phyloP scores from a whole-genome alignment of 768 basidiomycete species.

The Lentinula raphanica region DNA sequence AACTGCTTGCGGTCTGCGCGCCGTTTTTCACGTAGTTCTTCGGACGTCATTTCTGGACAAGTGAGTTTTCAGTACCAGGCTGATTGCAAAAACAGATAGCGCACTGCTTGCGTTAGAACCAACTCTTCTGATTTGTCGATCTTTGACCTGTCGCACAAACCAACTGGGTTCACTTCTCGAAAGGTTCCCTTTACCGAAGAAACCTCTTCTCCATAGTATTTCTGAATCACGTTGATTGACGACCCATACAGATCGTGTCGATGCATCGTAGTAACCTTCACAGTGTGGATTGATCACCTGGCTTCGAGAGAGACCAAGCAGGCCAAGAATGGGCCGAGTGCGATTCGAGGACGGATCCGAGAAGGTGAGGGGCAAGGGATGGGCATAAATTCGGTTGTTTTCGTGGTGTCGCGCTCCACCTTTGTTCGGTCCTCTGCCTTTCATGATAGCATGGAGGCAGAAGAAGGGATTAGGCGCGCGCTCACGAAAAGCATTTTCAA shows the following conservation, averaged over 20 bases:
- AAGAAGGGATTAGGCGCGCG: not conserved
- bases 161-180: slow-evolving; percentile 95
- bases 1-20: slow-evolving; percentile 86
- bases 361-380: slow-evolving; percentile 64
- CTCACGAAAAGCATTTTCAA: no score
- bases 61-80: not conserved
- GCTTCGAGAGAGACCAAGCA: slow-evolving; percentile 56
- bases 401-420: slow-evolving; percentile 51
- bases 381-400: slow-evolving; percentile 62
- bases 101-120: slow-evolving; percentile 48
- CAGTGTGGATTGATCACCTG: slow-evolving; percentile 67
- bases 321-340: slow-evolving; percentile 38
- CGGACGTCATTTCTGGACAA: slow-evolving; percentile 67
- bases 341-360: slow-evolving; percentile 36
- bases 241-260: slow-evolving; percentile 89
- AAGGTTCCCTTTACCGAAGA: slow-evolving; percentile 96
- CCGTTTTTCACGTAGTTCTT: slow-evolving; percentile 86
- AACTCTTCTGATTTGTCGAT: slow-evolving; percentile 47
- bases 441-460: slow-evolving; percentile 12
- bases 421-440: slow-evolving; percentile 39
- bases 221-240: slow-evolving; percentile 54
- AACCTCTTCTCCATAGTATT: slow-evolving; percentile 83
- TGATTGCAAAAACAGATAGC: slow-evolving; percentile 15
- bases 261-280: slow-evolving; percentile 69
- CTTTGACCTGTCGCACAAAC: slow-evolving; percentile 75